Conservation (phyloP, 2,329 filamentous ascomycete species). For the Tothia fuscella region DNA sequence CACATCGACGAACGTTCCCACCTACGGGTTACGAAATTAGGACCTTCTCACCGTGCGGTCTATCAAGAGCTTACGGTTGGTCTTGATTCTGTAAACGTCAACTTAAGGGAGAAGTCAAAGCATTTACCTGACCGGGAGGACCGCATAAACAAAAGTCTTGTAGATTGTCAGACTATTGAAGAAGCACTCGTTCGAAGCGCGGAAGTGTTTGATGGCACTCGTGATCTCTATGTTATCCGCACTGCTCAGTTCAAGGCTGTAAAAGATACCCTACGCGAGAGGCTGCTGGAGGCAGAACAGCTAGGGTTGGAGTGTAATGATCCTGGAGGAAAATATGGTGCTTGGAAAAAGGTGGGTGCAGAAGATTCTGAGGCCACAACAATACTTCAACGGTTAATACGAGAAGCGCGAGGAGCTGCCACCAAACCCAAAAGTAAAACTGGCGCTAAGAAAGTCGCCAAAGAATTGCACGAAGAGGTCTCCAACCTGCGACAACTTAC, state of each 20-base stretch:
- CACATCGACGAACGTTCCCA: slow-evolving; percentile 32
- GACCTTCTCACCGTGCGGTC: slow-evolving; percentile 33
- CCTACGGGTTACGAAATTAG: slow-evolving; percentile 30
- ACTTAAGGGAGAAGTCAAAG: too few species aligned
- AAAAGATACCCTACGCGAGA: background rate
- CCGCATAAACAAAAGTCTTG: background rate
- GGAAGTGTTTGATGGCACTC: background rate
- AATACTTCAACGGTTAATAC: background rate
- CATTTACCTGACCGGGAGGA: slow-evolving; percentile 2
- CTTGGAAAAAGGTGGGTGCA: background rate
- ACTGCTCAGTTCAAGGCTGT: background rate
- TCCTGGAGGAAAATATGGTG: background rate
- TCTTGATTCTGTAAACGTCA: too few species aligned
- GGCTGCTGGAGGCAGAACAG: background rate
- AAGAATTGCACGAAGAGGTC: background rate
- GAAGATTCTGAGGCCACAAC: background rate
- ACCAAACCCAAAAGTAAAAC: slow-evolving; percentile 18
- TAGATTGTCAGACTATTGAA: background rate
- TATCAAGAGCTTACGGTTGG: slow-evolving; percentile 24
- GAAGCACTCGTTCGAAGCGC: background rate
- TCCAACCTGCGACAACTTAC: background rate
- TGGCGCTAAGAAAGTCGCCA: background rate
- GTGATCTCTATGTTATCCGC: background rate
- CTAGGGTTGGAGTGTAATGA: background rate
- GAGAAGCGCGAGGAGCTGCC: slow-evolving; percentile 2